phyloP scores from a whole-genome alignment of 345 rosid genomes.

The Lenwebbia sp. region DNA sequence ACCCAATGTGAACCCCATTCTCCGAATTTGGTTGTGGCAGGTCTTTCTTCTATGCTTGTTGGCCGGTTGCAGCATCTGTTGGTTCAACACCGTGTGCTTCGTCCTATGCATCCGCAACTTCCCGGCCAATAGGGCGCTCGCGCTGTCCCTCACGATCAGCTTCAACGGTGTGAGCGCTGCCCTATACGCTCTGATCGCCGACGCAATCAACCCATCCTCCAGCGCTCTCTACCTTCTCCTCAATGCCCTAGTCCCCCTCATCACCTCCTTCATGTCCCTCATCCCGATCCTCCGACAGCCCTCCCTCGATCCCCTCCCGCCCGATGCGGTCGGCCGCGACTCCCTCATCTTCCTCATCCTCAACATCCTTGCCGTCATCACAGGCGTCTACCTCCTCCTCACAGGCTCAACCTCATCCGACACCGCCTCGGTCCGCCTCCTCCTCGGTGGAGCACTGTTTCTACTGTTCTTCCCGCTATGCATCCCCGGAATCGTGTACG shows the following conservation, averaged over 20 bases:
- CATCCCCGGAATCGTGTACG: slow-evolving; percentile 70
- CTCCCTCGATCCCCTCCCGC: slow-evolving; percentile 58
- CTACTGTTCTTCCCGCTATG: slow-evolving; percentile 65
- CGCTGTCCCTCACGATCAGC: slow-evolving; percentile 82
- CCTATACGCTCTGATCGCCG: slow-evolving; percentile 61
- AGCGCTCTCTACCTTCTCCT: slow-evolving; percentile 55
- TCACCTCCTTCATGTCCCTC: slow-evolving; percentile 45
- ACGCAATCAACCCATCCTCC: slow-evolving; percentile 53
- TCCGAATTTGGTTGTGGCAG: slow-evolving; percentile 21
- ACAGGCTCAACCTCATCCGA: slow-evolving; percentile 31
- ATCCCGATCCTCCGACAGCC: slow-evolving; percentile 86
- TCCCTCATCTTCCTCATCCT: slow-evolving; percentile 59
- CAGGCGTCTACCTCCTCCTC: slow-evolving; percentile 73
- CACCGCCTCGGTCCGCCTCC: slow-evolving; percentile 28
- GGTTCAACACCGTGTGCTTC: slow-evolving; percentile 98
- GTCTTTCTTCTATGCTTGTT: slow-evolving; percentile 70
- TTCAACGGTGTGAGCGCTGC: slow-evolving; percentile 96
- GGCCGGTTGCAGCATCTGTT: slow-evolving; percentile 86
- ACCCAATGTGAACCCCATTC: not conserved
- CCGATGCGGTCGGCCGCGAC: slow-evolving; percentile 60
- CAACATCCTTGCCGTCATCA: slow-evolving; percentile 58
- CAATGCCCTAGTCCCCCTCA: slow-evolving; percentile 66
- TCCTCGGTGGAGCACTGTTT: slow-evolving; percentile 63
- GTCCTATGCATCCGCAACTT: slow-evolving; percentile 83
- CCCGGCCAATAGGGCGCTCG: slow-evolving; percentile 66